A percentile compares a stretch with the other conserved stretches of the same genome.
Evolutionary conservation across 2,329 filamentous ascomycete species (phyloP).

Genomic region (Exophiala viscosa): DNA sequence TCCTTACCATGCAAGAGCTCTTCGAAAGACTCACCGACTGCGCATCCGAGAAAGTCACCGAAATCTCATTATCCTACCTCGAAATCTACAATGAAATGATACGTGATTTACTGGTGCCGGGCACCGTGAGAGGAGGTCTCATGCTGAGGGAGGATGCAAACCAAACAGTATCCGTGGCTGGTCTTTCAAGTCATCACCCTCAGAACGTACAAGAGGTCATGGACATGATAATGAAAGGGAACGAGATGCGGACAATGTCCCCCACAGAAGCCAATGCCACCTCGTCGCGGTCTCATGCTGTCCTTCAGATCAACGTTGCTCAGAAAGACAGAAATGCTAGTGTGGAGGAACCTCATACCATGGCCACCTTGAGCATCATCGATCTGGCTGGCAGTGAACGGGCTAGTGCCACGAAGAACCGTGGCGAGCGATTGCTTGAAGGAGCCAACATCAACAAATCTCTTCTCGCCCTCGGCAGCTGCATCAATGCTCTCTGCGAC

Average conservation of each 20-base stretch:
- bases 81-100: slow-evolving; percentile 99
- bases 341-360: slow-evolving; percentile 91
- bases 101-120: slow-evolving; percentile 84
- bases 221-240: slow-evolving; percentile 97
- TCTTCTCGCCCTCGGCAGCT: slow-evolving; percentile 86
- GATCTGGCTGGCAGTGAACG: slow-evolving; percentile 94
- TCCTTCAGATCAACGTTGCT: slow-evolving; percentile 93
- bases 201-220: slow-evolving; percentile 93
- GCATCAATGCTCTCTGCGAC: slow-evolving; percentile 97
- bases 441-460: slow-evolving; percentile 99
- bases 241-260: slow-evolving; percentile 91
- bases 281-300: slow-evolving; percentile 93
- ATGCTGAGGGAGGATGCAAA: slow-evolving; percentile 95
- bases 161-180: slow-evolving; percentile 84
- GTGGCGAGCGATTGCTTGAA: slow-evolving; percentile 84
- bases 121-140: slow-evolving; percentile 74
- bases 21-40: slow-evolving; percentile 93
- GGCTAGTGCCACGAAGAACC: slow-evolving; percentile 93
- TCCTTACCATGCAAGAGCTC: slow-evolving; percentile 96
- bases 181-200: slow-evolving; percentile 85
- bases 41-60: slow-evolving; percentile 79
- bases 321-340: slow-evolving; percentile 91
- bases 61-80: slow-evolving; percentile 88
- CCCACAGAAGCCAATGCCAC: slow-evolving; percentile 97
- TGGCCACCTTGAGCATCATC: slow-evolving; percentile 97